Conservation (phyloP, 768 basidiomycete genomes). For the Leccinum rimulosum region DNA sequence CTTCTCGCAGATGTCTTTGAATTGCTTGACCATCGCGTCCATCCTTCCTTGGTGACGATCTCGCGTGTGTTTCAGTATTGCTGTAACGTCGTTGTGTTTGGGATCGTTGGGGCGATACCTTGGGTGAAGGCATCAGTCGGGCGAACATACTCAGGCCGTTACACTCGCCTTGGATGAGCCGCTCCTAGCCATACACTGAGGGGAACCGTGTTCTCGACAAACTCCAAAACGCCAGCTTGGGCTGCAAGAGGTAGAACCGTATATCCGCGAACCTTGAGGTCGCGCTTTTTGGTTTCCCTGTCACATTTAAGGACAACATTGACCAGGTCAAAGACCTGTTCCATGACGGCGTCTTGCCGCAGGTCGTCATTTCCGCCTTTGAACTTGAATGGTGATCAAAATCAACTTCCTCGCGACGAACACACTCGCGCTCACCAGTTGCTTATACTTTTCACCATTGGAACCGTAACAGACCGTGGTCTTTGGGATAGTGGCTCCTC, state of each 20-base stretch:
- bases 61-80: slow-evolving; percentile 32
- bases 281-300: slow-evolving; percentile 69
- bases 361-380: slow-evolving; percentile 82
- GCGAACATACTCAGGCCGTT: neutral
- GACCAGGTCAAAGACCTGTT: slow-evolving; percentile 91
- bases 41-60: slow-evolving; percentile 28
- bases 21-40: slow-evolving; percentile 35
- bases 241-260: slow-evolving; percentile 83
- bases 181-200: slow-evolving; percentile 57
- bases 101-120: slow-evolving; percentile 71
- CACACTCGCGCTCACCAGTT: slow-evolving; percentile 58
- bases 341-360: slow-evolving; percentile 98
- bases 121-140: slow-evolving; percentile 1
- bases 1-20: slow-evolving; percentile 36
- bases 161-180: slow-evolving; percentile 61
- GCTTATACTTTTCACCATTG: slow-evolving; percentile 65
- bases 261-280: slow-evolving; percentile 77
- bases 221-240: slow-evolving; percentile 86
- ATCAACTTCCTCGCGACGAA: neutral
- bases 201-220: slow-evolving; percentile 75
- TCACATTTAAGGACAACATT: slow-evolving; percentile 76
- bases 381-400: slow-evolving; percentile 52
- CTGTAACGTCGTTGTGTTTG: slow-evolving; percentile 30
- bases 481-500: slow-evolving; percentile 84
- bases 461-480: slow-evolving; percentile 67